These are phyloP conservation scores for Phytopythium mirpurense DNA, from an alignment of 352 stramenopile species.

Conservation along the genomic window DNA sequence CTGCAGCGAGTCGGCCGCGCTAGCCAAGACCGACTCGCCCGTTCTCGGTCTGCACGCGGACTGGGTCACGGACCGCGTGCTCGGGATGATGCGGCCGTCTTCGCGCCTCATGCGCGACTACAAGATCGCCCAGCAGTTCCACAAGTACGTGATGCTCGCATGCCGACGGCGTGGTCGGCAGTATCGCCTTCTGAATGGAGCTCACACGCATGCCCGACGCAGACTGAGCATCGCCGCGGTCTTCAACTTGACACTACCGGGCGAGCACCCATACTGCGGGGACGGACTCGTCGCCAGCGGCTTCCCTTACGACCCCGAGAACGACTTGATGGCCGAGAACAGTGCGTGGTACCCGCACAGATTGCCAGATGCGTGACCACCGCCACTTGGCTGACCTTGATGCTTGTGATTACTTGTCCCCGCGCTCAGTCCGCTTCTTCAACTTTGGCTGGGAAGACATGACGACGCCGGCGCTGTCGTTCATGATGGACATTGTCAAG, in stretches of 20 bases:
- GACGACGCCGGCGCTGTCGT: conserved; percentile 80
- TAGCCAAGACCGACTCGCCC: conserved; percentile 67
- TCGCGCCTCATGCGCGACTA: conserved; percentile 80
- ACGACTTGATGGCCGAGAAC: conserved; percentile 79
- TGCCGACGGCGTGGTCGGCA: too few relatives aligned
- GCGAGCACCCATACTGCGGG: conserved; percentile 90
- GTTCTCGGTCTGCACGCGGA: conserved; percentile 82
- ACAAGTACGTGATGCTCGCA: conserved; percentile 36
- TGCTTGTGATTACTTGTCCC: not conserved
- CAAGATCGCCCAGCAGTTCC: conserved; percentile 74
- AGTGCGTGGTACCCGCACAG: conserved; percentile 33
- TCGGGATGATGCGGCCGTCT: conserved; percentile 89
- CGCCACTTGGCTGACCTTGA: not conserved
- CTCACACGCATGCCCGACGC: not conserved
- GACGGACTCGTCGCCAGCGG: conserved; percentile 66
- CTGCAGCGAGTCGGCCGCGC: conserved; percentile 73
- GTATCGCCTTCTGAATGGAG: conserved; percentile 1
- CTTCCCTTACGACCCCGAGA: conserved; percentile 89
- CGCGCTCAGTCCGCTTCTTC: conserved; percentile 73
- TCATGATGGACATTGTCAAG: conserved; percentile 87
- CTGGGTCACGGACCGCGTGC: conserved; percentile 81
- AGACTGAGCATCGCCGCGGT: conserved; percentile 80
- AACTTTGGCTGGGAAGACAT: conserved; percentile 92
- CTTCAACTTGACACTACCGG: conserved; percentile 89
- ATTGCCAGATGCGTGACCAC: too few relatives aligned